A percentile compares a stretch with the other conserved stretches of the same genome.
These are phyloP conservation scores for Entonaema liquescens DNA, from an alignment of 495 filamentous ascomycete species.

Conservation along the genomic window DNA sequence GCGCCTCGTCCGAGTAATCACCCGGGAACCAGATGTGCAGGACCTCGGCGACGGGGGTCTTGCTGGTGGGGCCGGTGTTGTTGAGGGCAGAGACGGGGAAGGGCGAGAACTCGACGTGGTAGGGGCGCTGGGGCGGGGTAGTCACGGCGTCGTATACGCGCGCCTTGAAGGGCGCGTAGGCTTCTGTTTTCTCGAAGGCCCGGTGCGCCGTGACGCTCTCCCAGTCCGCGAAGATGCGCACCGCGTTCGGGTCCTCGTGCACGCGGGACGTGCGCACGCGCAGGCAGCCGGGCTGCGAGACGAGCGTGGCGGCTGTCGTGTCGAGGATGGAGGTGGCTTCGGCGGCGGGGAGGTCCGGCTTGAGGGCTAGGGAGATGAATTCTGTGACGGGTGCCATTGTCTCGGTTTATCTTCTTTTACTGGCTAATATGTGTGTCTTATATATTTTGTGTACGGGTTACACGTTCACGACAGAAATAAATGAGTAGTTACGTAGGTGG, in stretches of 20 bases:
- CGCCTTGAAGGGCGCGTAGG: conserved; percentile 24
- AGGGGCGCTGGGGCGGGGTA: conserved; percentile 5
- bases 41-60: conserved; percentile 20
- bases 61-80: neutral
- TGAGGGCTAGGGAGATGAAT: conserved; percentile 21
- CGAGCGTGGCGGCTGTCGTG: conserved; percentile 13
- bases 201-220: conserved; percentile 13
- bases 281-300: conserved; percentile 27
- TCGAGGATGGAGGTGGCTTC: conserved; percentile 9
- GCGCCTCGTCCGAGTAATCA: conserved; percentile 21
- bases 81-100: conserved; percentile 11
- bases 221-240: conserved; percentile 40
- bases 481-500: too few relatives aligned
- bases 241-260: conserved; percentile 10
- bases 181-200: conserved; percentile 25
- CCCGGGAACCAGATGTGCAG: conserved; percentile 25
- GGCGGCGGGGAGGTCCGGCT: conserved; percentile 5
- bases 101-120: conserved; percentile 26
- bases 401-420: neutral
- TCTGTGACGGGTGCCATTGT: conserved; percentile 43
- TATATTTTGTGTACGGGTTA: too few relatives aligned
- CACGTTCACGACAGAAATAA: too few relatives aligned
- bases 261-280: conserved; percentile 26
- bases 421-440: neutral
- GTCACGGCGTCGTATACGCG: conserved; percentile 8